A percentile compares a stretch with the other conserved stretches of the same genome.
These are phyloP conservation scores for Neurospora sp. DNA, from an alignment of 2,329 filamentous ascomycete genomes.

Conservation along the genomic window DNA sequence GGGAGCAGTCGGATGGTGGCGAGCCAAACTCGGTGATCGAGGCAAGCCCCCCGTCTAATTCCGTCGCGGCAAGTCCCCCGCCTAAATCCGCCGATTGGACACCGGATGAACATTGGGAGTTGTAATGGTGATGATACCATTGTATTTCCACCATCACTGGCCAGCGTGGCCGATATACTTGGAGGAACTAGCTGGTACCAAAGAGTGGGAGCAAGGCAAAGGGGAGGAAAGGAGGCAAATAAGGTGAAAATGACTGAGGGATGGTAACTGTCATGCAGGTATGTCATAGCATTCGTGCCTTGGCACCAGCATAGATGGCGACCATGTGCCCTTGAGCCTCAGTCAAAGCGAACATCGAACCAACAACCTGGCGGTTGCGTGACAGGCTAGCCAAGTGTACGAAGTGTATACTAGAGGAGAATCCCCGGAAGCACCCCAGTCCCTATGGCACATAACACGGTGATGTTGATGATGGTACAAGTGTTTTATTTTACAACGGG, in stretches of 20 bases:
- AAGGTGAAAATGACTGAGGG: background rate
- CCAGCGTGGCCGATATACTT: background rate
- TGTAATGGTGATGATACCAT: background rate
- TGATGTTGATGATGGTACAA: background rate
- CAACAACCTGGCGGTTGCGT: background rate
- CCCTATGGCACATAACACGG: background rate
- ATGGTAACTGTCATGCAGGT: background rate
- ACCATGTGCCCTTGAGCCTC: background rate
- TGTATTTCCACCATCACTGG: background rate
- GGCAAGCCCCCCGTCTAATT: conserved; percentile 2
- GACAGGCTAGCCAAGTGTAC: background rate
- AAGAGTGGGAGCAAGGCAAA: background rate
- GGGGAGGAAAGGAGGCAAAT: background rate
- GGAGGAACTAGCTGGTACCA: background rate
- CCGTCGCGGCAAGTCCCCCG: background rate
- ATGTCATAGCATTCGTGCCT: background rate
- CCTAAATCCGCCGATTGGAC: too few relatives aligned
- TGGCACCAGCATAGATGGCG: background rate
- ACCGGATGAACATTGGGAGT: background rate
- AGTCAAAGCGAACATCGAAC: background rate
- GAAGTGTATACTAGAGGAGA: conserved; percentile 10
- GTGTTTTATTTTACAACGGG: background rate
- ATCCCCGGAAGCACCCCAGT: background rate
- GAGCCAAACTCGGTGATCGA: background rate
- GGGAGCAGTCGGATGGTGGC: conserved; percentile 24